Conservation (phyloP, 345 rosid species). For the Hibiscus trionum region DNA sequence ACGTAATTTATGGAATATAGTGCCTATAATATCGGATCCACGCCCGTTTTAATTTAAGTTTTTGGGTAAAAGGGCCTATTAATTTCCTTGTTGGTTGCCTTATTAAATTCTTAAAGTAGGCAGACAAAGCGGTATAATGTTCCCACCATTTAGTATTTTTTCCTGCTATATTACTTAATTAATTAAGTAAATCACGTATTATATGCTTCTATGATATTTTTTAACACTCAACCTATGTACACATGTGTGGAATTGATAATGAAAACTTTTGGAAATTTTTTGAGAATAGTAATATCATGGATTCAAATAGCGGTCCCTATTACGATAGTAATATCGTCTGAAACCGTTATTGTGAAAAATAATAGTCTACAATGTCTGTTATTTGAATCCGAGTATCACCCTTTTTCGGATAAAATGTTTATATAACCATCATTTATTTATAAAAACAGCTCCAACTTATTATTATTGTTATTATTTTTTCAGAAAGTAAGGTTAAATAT, state of each 20-base stretch:
- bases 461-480: no score
- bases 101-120: neutral
- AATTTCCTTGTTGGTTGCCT: neutral
- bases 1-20: neutral
- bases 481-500: neutral
- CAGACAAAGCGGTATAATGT: neutral
- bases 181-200: neutral
- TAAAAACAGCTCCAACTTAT: no score
- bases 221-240: neutral
- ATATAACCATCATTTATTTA: no score
- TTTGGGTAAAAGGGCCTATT: neutral
- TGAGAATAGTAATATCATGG: no score
- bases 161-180: neutral
- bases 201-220: neutral
- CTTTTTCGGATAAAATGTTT: neutral
- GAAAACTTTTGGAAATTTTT: neutral
- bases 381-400: no score
- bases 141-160: neutral
- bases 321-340: no score
- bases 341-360: no score
- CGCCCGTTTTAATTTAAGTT: neutral
- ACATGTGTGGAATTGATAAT: neutral
- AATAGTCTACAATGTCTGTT: no score
- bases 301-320: no score
- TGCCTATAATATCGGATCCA: neutral